Conservation (phyloP, 2,329 filamentous ascomycete species). For the Berkeleyomyces rouxiae region DNA sequence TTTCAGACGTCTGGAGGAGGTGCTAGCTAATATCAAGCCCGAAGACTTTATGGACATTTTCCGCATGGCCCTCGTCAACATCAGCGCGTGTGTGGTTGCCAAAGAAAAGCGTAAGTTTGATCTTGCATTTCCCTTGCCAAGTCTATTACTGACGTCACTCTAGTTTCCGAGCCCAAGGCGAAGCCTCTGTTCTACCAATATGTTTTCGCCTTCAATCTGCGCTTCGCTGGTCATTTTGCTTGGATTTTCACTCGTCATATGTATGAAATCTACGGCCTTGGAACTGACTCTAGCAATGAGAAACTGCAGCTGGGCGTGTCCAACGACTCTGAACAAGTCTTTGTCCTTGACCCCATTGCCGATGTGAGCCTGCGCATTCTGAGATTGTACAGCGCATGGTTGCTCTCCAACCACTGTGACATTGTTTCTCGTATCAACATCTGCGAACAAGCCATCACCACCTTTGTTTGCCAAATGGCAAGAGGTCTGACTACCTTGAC, state of each 20-base stretch:
- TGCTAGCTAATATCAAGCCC: conserved; percentile 4
- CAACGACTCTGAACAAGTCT: neutral
- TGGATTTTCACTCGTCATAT: conserved; percentile 7
- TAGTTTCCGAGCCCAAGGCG: conserved; percentile 28
- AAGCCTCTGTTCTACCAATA: conserved; percentile 11
- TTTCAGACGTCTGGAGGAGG: conserved; percentile 49
- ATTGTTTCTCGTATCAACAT: conserved; percentile 3
- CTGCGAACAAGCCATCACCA: conserved; percentile 2
- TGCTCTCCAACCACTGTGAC: conserved; percentile 9
- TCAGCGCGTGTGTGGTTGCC: conserved; percentile 65
- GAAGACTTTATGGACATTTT: conserved; percentile 4
- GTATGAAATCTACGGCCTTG: conserved; percentile 5
- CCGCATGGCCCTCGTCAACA: conserved; percentile 61
- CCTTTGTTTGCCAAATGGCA: conserved; percentile 12
- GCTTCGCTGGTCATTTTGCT: conserved; percentile 11
- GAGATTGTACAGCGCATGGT: conserved; percentile 14
- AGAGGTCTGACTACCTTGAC: conserved; percentile 11
- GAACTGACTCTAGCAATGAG: neutral
- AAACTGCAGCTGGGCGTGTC: conserved; percentile 25
- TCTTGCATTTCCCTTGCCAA: neutral
- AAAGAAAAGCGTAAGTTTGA: conserved; percentile 22
- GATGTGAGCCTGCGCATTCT: conserved; percentile 13
- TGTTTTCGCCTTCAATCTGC: conserved; percentile 5
- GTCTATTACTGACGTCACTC: neutral
- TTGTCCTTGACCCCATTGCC: neutral